A percentile compares a stretch with the other conserved stretches of the same genome.
These are phyloP conservation scores for Trichoderma koningiopsis DNA, from an alignment of 2,329 filamentous ascomycete genomes.

Conservation along the genomic window DNA sequence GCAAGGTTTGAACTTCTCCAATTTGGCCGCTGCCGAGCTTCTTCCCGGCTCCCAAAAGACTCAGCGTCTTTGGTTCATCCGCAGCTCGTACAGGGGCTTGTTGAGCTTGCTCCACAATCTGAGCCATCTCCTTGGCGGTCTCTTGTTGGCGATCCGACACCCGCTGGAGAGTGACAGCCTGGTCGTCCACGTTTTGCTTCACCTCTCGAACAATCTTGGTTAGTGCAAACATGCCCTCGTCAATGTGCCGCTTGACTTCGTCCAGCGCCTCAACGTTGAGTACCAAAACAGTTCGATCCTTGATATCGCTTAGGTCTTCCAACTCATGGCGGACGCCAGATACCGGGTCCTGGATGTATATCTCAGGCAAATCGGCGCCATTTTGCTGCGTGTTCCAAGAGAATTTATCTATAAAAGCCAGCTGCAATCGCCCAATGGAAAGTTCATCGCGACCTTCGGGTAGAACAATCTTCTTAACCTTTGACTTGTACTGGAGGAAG, in stretches of 20 bases:
- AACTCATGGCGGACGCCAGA: conserved; percentile 97
- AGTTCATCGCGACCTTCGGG: conserved; percentile 81
- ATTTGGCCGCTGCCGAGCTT: conserved; percentile 65
- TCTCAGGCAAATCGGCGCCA: conserved; percentile 89
- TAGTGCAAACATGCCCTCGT: conserved; percentile 82
- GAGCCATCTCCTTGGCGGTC: conserved; percentile 80
- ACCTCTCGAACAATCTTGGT: conserved; percentile 84
- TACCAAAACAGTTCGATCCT: conserved; percentile 92
- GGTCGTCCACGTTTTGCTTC: conserved; percentile 79
- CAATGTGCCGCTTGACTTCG: conserved; percentile 94
- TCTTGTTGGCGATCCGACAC: conserved; percentile 92
- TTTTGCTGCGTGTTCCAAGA: conserved; percentile 98
- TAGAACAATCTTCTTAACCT: conserved; percentile 94
- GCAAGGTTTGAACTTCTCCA: conserved; percentile 76
- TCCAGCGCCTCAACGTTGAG: conserved; percentile 91
- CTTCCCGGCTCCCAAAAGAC: conserved; percentile 38
- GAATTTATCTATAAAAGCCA: conserved; percentile 98
- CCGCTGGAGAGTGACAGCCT: conserved; percentile 77
- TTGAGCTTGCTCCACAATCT: conserved; percentile 21
- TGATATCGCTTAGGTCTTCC: conserved; percentile 89
- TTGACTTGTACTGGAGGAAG: conserved; percentile 94
- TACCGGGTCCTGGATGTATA: conserved; percentile 94
- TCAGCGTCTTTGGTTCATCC: conserved; percentile 45
- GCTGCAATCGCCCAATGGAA: conserved; percentile 82
- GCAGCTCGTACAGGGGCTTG: conserved; percentile 51